phyloP scores from a whole-genome alignment of 2,329 filamentous ascomycete species.

The Talaromyces sp. region DNA sequence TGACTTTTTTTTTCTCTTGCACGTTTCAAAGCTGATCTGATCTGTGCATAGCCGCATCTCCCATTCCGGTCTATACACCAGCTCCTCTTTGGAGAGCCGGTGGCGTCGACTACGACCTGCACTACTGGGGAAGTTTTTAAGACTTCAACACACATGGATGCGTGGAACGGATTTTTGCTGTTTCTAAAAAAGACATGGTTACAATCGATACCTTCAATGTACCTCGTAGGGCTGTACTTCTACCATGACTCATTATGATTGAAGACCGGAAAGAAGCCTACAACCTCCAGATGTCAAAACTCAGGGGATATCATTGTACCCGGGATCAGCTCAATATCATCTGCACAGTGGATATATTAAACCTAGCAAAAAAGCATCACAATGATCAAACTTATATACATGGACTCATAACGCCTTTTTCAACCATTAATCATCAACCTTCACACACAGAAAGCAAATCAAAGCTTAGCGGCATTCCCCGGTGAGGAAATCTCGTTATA shows the following conservation, averaged over 20 bases:
- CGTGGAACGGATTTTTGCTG: too few species aligned
- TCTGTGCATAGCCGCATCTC: constrained; percentile 22
- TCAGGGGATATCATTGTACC: too few species aligned
- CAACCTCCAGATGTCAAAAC: too few species aligned
- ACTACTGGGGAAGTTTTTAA: constrained; percentile 31
- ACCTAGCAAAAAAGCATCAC: neutral
- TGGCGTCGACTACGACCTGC: constrained; percentile 29
- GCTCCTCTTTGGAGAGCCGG: constrained; percentile 32
- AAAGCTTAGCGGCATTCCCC: constrained; percentile 65
- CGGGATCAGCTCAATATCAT: too few species aligned
- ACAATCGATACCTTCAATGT: too few species aligned
- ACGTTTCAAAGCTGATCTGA: neutral
- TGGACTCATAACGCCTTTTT: constrained; percentile 8
- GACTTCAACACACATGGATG: too few species aligned
- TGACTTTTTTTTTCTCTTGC: too few species aligned
- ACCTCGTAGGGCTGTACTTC: too few species aligned
- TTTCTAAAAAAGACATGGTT: too few species aligned
- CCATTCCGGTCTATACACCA: constrained; percentile 33
- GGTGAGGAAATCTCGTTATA: constrained; percentile 50
- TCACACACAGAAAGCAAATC: constrained; percentile 23
- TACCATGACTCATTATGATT: too few species aligned
- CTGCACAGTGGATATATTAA: neutral
- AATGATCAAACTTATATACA: constrained; percentile 5
- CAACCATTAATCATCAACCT: neutral
- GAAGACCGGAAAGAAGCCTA: too few species aligned